Base-by-base conservation (phyloP, 345 rosid genomes). In the Aquilaria yunnanensis region DNA sequence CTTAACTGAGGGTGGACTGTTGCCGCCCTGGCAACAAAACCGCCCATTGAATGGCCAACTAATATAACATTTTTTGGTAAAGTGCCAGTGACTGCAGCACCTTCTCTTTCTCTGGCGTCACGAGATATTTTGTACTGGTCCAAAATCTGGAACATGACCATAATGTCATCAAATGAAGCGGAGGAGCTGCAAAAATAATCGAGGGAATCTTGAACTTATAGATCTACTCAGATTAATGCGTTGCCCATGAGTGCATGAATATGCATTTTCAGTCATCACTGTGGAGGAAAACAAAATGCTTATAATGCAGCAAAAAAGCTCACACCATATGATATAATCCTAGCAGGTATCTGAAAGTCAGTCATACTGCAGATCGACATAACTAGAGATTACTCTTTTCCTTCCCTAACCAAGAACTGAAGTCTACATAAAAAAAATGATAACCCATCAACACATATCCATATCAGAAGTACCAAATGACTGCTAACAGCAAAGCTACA, bases 11-110 rank as follows among this genome's bases (percentile, higher is more conserved):
- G 97, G 74, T 94, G 97, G 67, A 88, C 72, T 5, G 83, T 77
- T 66, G 96, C 97, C 68, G 99, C 97, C 85, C 99, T 86, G 67
- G 99, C 96, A 75, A 94, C 97, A 79, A 94, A 90, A 63, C 99
- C 99, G 73, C 99, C 99, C 92, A 94, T 88, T 59, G 99, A 94
- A 75, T 94, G 99, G 55, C 97, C 99, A 74, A 94, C 89, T 81
- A 94, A 78, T 70, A 94, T 88, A 66, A 94, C 97, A 81, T 77
- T 87, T 62, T 69, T 77, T 37, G 99, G 99, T 80, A 85, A 68
- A 60, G 61, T 82, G 67, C 82, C 80, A 57, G 87, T 81, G 30
- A 71, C 61, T 45, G 92, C 92, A 50, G 88, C 87, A 60, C 96
- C 88, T 72, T 90, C 96, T 65, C 70, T 86, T 68, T 79, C 84